A percentile compares a stretch with the other conserved stretches of the same genome.
Conservation (phyloP, 371 early-diverging fungal species). For the Lichtheimia hyalospora region DNA sequence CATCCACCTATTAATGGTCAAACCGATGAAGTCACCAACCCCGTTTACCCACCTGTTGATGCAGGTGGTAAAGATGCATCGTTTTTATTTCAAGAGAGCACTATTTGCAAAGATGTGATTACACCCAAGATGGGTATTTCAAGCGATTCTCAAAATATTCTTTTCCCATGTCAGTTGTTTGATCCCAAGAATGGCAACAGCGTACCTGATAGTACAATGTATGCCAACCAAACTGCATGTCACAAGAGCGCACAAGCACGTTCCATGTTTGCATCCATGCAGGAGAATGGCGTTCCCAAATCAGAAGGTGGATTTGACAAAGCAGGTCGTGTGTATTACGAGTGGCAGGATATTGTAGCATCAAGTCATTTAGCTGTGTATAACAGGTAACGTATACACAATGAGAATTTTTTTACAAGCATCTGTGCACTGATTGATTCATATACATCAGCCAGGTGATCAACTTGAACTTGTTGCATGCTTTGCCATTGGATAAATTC, state of each 20-base stretch:
- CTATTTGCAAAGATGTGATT: slow-evolving; percentile 58
- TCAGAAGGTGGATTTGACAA: slow-evolving; percentile 42
- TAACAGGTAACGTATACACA: slow-evolving; percentile 60
- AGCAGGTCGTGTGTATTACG: slow-evolving; percentile 68
- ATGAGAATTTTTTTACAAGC: neutral
- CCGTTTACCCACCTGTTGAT: slow-evolving; percentile 60
- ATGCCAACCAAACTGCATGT: slow-evolving; percentile 61
- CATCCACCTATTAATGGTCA: slow-evolving; percentile 53
- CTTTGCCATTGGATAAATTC: slow-evolving; percentile 30
- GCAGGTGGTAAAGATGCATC: slow-evolving; percentile 78
- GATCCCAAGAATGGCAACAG: slow-evolving; percentile 33
- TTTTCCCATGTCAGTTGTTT: slow-evolving; percentile 73
- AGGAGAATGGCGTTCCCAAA: slow-evolving; percentile 34
- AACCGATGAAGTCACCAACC: slow-evolving; percentile 40
- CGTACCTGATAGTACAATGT: slow-evolving; percentile 46
- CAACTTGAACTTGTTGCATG: slow-evolving; percentile 39
- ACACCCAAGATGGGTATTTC: slow-evolving; percentile 35
- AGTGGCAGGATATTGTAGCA: slow-evolving; percentile 65
- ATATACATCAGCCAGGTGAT: slow-evolving; percentile 36
- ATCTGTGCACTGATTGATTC: neutral
- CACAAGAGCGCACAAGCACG: slow-evolving; percentile 55
- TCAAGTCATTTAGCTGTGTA: slow-evolving; percentile 66
- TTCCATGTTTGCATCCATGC: slow-evolving; percentile 31
- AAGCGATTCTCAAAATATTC: slow-evolving; percentile 18
- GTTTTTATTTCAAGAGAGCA: slow-evolving; percentile 76